phyloP scores from a whole-genome alignment of 768 basidiomycete species.

The Mycena chlorophos region DNA sequence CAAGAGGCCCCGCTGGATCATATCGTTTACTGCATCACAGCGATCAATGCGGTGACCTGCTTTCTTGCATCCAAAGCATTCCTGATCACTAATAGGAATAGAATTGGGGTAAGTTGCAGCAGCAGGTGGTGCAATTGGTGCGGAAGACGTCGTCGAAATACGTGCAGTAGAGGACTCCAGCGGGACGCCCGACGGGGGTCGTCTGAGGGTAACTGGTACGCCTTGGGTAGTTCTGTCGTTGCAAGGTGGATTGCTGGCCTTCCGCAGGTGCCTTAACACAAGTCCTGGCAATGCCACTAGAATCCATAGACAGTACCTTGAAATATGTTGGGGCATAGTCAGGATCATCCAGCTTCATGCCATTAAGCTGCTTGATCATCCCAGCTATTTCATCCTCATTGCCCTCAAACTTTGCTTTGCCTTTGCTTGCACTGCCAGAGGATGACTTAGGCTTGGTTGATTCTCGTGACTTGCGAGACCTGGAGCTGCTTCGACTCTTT shows the following conservation, averaged over 20 bases:
- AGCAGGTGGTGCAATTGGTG: not conserved
- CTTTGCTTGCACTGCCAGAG: not conserved
- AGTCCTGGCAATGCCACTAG: not conserved
- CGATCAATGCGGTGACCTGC: not conserved
- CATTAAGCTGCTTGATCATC: conserved; percentile 11
- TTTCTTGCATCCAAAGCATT: not conserved
- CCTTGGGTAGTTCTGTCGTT: not conserved
- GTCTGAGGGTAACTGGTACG: not conserved
- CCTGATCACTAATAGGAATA: not conserved
- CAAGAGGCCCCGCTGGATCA: not conserved
- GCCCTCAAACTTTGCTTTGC: not conserved
- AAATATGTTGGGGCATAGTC: conserved; percentile 12
- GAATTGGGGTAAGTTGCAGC: not conserved
- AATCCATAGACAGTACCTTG: conserved; percentile 5
- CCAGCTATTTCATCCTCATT: conserved; percentile 11
- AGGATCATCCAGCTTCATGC: conserved; percentile 10
- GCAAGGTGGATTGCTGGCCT: not conserved
- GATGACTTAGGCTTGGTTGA: not conserved
- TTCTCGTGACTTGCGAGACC: not conserved
- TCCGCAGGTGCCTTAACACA: not conserved
- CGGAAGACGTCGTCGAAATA: not conserved
- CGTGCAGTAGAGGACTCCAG: not conserved
- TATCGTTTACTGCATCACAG: not conserved
- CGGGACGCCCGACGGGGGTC: not conserved
- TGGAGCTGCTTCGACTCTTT: not conserved